Percentiles rank a stretch among this genome's conserved stretches.
phyloP scores from a whole-genome alignment of 768 basidiomycete species.

The Cyclocybe cylindracea region DNA sequence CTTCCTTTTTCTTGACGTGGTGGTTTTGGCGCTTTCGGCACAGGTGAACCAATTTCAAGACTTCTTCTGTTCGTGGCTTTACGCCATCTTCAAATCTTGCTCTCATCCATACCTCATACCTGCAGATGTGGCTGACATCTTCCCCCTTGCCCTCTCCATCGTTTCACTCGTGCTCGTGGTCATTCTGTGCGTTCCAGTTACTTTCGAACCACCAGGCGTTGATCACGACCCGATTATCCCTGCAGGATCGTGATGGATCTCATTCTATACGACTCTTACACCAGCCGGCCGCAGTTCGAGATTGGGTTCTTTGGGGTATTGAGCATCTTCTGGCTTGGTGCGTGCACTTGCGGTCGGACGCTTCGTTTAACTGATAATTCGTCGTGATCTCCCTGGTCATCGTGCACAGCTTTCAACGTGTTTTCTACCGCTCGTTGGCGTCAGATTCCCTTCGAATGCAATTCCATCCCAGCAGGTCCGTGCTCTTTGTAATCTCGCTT shows the following conservation, averaged over 20 bases:
- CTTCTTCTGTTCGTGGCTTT: constrained; percentile 53
- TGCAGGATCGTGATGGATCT: constrained; percentile 46
- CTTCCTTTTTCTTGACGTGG: constrained; percentile 46
- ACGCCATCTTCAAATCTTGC: neutral
- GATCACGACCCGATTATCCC: neutral
- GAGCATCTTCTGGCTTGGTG: constrained; percentile 57
- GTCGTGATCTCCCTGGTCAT: neutral
- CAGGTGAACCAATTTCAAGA: constrained; percentile 59
- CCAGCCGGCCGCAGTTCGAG: constrained; percentile 48
- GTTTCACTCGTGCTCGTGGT: constrained; percentile 45
- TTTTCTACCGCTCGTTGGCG: constrained; percentile 64
- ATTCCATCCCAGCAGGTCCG: constrained; percentile 47
- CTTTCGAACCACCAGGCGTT: neutral
- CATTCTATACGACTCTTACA: constrained; percentile 39
- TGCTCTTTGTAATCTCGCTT: neutral
- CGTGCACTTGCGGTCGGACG: constrained; percentile 12
- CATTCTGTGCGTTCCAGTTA: constrained; percentile 36
- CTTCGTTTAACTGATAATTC: neutral
- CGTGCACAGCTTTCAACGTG: constrained; percentile 48
- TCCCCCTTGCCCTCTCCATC: constrained; percentile 62
- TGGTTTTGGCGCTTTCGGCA: constrained; percentile 53
- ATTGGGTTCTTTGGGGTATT: constrained; percentile 46
- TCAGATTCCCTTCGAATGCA: constrained; percentile 47
- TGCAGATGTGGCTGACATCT: constrained; percentile 56
- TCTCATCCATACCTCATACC: neutral